Percentiles rank a stretch among this genome's conserved stretches.
phyloP scores from a whole-genome alignment of 129 eudicot species.

The Smallanthus sonchifolius region DNA sequence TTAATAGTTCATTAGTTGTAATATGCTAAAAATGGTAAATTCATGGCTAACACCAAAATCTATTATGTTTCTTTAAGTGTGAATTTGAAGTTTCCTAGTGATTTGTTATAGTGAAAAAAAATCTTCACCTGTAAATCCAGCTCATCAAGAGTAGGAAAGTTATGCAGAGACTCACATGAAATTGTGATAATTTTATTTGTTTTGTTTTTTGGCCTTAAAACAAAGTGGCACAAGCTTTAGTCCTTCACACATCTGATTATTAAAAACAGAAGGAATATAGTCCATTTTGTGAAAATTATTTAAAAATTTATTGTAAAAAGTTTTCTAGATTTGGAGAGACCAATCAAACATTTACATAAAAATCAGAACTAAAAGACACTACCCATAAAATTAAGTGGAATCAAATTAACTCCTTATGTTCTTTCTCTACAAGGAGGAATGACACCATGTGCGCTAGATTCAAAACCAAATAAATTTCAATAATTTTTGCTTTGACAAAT shows the following conservation, averaged over 20 bases:
- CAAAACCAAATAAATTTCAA: conserved; percentile 17
- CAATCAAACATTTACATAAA: neutral
- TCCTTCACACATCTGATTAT: conserved; percentile 21
- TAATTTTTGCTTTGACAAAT: neutral
- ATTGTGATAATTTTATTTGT: conserved; percentile 19
- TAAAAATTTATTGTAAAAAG: no score
- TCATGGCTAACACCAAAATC: neutral
- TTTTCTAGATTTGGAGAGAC: neutral
- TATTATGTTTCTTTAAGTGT: neutral
- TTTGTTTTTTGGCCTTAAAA: conserved; percentile 23
- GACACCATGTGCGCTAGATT: conserved; percentile 44
- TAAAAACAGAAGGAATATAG: conserved; percentile 9
- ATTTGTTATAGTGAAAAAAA: neutral
- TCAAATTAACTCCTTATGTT: conserved; percentile 27
- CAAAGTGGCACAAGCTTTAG: conserved; percentile 17
- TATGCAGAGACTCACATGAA: conserved; percentile 29
- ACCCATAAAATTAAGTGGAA: neutral
- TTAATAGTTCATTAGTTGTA: neutral
- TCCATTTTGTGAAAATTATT: neutral
- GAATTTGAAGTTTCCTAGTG: neutral
- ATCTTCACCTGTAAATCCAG: conserved; percentile 16
- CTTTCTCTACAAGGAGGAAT: conserved; percentile 68
- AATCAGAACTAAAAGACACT: neutral
- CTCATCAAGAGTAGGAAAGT: conserved; percentile 22
- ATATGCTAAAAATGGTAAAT: neutral